Evolutionary conservation across 352 stramenopile species (phyloP), one percentile per base, ranked within the genome.

Genomic region (Globisporangium nagaii): DNA sequence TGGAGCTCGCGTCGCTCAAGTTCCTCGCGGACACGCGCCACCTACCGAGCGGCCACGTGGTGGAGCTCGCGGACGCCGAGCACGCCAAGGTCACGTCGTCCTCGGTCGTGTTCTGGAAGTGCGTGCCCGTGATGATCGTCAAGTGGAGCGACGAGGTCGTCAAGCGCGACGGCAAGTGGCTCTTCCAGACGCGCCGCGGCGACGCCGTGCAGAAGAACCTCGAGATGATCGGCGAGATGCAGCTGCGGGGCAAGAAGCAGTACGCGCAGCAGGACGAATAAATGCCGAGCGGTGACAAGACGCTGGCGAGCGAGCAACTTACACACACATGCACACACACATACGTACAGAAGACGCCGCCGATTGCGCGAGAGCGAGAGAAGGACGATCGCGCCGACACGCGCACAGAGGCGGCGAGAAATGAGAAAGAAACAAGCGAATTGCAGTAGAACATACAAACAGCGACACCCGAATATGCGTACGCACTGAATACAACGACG

Each of bases 191-290:
- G 49, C 76, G 83, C 39, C 60, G 65, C 62, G 82, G 79, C 48
- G 75, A 93, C 34, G 70, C 80, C 37, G 77, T 93, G 66, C 83
- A 93, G 68, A 93, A 93, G 70, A 91, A 93, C 66, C 70, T 93
- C 60, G 83, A 93, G 66, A 89, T 91, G 74, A 89, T 93, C 56
- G 83, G 76, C 25, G 83, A 93, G 65, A 93, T 93, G 83, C 83
- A 93, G 58, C 66, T 93, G 42, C 80, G 80, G 39, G 83, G 83
- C 64, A 93, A 93, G 79, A 93, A 93, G 78, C 80, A 89, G 63
- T 93, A 93, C 64, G 63, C 79, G 40, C 73, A 42, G 32, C 77
- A 85, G 62, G 76, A 86, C 50, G 66, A 75, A 50, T 70, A 75
- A 34, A 22, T 35, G 19, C 28, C 36, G 42, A 5, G 27, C 7